Conservation (phyloP, 495 filamentous ascomycete genomes). For the Oidiodendron maius region DNA sequence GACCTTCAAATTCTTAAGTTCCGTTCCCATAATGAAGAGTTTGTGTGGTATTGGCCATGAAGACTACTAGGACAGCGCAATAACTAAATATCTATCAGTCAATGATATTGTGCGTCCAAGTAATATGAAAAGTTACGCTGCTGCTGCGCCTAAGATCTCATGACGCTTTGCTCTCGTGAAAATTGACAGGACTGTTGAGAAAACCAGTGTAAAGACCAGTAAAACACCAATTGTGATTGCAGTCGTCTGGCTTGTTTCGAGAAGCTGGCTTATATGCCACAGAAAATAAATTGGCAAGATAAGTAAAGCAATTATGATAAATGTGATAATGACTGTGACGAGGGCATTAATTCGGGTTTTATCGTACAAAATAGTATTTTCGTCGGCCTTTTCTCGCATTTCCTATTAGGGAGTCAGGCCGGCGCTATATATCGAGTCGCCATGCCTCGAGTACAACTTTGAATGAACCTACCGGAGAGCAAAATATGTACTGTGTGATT, state of each 20-base stretch:
- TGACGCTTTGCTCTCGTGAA: conserved; percentile 28
- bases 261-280: neutral
- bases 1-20: too few relatives aligned
- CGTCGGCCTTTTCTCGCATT: conserved; percentile 1
- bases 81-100: neutral
- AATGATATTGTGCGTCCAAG: neutral
- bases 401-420: neutral
- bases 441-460: too few relatives aligned
- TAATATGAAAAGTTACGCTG: conserved; percentile 20
- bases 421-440: too few relatives aligned
- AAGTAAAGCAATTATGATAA: conserved; percentile 9
- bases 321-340: conserved; percentile 6
- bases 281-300: conserved; percentile 16
- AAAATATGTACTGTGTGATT: conserved; percentile 1
- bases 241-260: neutral
- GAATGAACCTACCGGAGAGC: too few relatives aligned
- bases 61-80: conserved; percentile 13
- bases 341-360: neutral
- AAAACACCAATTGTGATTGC: conserved; percentile 16
- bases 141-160: conserved; percentile 29
- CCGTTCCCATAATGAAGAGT: too few relatives aligned
- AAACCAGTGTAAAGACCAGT: conserved; percentile 25
- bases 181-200: conserved; percentile 22
- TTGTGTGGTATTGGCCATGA: conserved; percentile 13
- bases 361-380: conserved; percentile 2